Evolutionary conservation across 2,329 filamentous ascomycete genomes (phyloP), one percentile per base, ranked within the genome.

Genomic region (Epichloe scottii): DNA sequence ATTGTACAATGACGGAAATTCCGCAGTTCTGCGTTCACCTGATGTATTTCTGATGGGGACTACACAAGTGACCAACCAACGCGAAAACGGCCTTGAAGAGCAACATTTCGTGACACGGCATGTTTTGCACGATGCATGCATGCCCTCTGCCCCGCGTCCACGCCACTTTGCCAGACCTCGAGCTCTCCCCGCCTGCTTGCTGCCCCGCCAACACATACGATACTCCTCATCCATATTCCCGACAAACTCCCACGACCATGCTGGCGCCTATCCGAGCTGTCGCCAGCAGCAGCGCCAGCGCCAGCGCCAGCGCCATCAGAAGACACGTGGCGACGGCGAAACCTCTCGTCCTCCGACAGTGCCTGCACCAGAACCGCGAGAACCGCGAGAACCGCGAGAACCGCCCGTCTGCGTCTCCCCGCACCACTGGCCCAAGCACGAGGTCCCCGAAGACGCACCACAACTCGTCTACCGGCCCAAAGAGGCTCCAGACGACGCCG

Each of bases 401-500:
- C 21, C 21, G 21, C 21, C 21, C 3, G 7, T 26, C 23, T 26
- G 19, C 19, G 19, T 21, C 2, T 41, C 48, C 11, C 38, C 51
- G n/a, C 10, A 7, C 12, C 40, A 12, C 14, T 45, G 54, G 56
- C 52, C 56, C 8, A 54, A 51, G 49, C 12, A 54, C 42, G 48
- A 50, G 45, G 53, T 55, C 15, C 57, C 57, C 38, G 17, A 45
- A 21, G 46, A 47, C 30, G 55, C 57, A 6, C 42, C 51, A 15
- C 53, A 51, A 21, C 45, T 59, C 43, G 41, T 49, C 12, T 53
- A 53, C 49, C 37, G 44, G 2, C 37, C 49, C 23, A 39, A 51
- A 12, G 23, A 6, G 19, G n/a, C n/a, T 47, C 49, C 10, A 46
- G 14, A 17, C 23, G 50, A 23, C 15, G 50, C 54, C 17, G 45